Percentiles rank a stretch among this genome's conserved stretches.
phyloP scores from a whole-genome alignment of 2,329 filamentous ascomycete species.

The Xylariaceae sp. region DNA sequence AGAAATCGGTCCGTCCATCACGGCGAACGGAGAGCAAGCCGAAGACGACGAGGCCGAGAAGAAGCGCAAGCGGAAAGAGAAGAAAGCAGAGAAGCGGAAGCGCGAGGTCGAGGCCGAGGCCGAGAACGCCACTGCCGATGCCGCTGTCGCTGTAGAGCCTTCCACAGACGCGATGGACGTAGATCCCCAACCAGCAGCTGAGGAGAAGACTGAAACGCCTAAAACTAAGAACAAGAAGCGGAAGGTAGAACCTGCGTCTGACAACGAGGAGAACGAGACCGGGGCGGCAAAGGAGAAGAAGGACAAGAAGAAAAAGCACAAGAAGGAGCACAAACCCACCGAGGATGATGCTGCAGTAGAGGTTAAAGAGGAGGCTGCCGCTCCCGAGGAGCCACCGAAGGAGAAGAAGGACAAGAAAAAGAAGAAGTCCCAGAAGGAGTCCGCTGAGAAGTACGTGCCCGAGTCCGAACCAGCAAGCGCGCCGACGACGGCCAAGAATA shows the following conservation, averaged over 20 bases:
- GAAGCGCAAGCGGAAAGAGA: constrained; percentile 29
- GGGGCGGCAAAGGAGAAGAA: constrained; percentile 12
- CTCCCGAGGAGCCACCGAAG: constrained; percentile 5
- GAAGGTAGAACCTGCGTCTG: constrained; percentile 19
- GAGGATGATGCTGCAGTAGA: not conserved
- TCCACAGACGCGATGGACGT: constrained; percentile 9
- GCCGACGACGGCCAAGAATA: constrained; percentile 18
- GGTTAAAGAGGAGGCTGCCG: not conserved
- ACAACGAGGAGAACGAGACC: constrained; percentile 19
- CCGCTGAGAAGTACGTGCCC: too few relatives aligned
- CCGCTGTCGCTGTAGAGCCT: too few relatives aligned
- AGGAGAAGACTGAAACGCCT: constrained; percentile 6
- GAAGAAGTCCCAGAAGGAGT: constrained; percentile 22
- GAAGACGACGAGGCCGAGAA: constrained; percentile 23
- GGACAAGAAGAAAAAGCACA: constrained; percentile 9
- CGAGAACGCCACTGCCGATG: too few relatives aligned
- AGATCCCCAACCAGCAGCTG: constrained; percentile 3
- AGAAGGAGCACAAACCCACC: not conserved
- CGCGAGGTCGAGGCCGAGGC: constrained; percentile 20
- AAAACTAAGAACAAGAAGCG: constrained; percentile 2
- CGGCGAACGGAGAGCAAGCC: constrained; percentile 5
- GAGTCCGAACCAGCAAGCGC: constrained; percentile 5
- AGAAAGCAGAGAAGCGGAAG: constrained; percentile 33
- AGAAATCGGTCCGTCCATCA: constrained; percentile 13
- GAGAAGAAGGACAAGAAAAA: constrained; percentile 25